Evolutionary conservation across 106 monocot genomes (phyloP).

Genomic region (Phalaenopsis aphrodite): DNA sequence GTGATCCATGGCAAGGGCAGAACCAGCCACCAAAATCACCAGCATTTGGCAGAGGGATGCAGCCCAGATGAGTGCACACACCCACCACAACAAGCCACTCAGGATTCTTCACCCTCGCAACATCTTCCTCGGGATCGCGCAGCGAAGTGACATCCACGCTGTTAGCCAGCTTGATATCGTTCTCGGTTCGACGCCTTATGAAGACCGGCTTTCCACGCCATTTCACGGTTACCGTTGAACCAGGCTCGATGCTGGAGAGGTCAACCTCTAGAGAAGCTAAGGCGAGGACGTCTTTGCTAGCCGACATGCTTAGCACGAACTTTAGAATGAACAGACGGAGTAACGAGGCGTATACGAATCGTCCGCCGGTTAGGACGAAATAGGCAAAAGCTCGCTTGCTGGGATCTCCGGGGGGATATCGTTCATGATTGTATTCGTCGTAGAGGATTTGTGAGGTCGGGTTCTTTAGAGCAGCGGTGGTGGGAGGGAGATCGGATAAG

Average conservation of each 20-base stretch:
- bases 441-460: constrained; percentile 58
- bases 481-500: constrained; percentile 32
- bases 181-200: constrained; percentile 61
- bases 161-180: constrained; percentile 64
- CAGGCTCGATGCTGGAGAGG: constrained; percentile 72
- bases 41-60: constrained; percentile 75
- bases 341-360: constrained; percentile 73
- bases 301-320: constrained; percentile 77
- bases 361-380: constrained; percentile 66
- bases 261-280: constrained; percentile 78
- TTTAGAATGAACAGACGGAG: constrained; percentile 68
- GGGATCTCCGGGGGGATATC: constrained; percentile 71
- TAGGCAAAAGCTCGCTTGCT: constrained; percentile 76
- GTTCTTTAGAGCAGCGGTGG: constrained; percentile 51
- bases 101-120: constrained; percentile 56
- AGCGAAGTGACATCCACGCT: constrained; percentile 51
- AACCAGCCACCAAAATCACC: constrained; percentile 85
- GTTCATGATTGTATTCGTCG: constrained; percentile 69
- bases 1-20: constrained; percentile 85
- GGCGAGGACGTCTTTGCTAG: constrained; percentile 78
- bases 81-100: constrained; percentile 80
- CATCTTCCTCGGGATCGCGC: constrained; percentile 65
- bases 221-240: constrained; percentile 71
- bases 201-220: constrained; percentile 97
- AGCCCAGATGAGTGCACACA: constrained; percentile 78